A percentile compares a stretch with the other conserved stretches of the same genome.
phyloP scores from a whole-genome alignment of 192 early-diverging fungal species.

The Coemansia brasiliensis region DNA sequence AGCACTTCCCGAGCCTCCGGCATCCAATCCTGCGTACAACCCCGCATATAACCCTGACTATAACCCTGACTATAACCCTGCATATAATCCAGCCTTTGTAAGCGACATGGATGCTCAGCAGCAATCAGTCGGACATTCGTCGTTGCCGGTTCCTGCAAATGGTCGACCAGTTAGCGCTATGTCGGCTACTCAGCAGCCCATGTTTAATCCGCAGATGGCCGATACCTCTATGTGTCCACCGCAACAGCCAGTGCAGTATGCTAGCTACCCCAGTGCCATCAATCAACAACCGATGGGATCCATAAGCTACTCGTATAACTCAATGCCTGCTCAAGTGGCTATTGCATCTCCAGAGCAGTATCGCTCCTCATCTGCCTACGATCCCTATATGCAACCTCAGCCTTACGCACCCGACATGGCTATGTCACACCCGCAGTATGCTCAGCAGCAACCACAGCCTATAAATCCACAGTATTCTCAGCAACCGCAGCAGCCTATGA shows the following conservation, averaged over 20 bases:
- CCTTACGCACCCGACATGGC: conserved; percentile 13
- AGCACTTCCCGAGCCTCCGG: conserved; percentile 21
- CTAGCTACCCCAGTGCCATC: conserved; percentile 1
- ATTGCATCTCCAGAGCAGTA: conserved; percentile 10
- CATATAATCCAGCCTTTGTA: conserved; percentile 30
- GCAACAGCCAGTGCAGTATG: conserved; percentile 7
- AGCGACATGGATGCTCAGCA: conserved; percentile 4
- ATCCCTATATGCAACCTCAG: conserved; percentile 16
- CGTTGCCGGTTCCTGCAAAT: conserved; percentile 2
- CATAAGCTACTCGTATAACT: conserved; percentile 2
- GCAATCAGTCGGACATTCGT: conserved; percentile 3
- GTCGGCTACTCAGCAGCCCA: conserved; percentile 4
- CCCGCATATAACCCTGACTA: conserved; percentile 37
- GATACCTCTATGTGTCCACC: conserved; percentile 4
- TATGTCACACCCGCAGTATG: conserved; percentile 18
- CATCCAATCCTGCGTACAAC: conserved; percentile 10
- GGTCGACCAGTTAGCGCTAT: conserved; percentile 11
- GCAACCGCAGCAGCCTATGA: conserved; percentile 1
- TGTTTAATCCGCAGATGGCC: conserved; percentile 8
- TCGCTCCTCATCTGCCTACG: background rate
- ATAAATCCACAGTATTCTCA: background rate
- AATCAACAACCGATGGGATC: background rate
- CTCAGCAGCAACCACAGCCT: background rate
- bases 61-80: conserved; percentile 20
- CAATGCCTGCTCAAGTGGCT: conserved; percentile 6